Base-by-base conservation (phyloP, 2,329 filamentous ascomycete species). In the Emmonsia crescens region DNA sequence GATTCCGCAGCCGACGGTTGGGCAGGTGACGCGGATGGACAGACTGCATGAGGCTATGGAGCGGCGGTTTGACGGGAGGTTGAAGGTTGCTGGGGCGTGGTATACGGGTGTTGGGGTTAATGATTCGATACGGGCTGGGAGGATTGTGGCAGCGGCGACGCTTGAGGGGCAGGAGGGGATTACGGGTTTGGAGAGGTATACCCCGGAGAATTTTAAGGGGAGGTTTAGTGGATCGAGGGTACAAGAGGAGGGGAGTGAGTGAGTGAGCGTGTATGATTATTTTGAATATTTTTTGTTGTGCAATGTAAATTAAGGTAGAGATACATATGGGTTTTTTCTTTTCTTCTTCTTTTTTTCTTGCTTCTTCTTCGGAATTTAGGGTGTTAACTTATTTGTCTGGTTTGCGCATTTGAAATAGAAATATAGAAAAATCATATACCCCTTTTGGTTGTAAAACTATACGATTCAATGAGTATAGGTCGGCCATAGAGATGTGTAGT, bases 1-100 rank as follows among this genome's bases (percentile, higher is more conserved):
- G 71, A 94, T 99, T 66, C 93, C 94, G 12, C 94, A 99, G 76
- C 95, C 96, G 73, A 83, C 81, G 0, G 86, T 96, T 1, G 91
- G 91, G 42, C 93, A 97, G 74, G 75, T 83, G 31, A 73, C 78
- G 9, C 81, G 83, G 63, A 84, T 95, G 78, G 75, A 74, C 27
- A 71, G 73, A 1, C 82, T 86, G 0, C 80, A 86, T 67, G 68
- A 74, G 2, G 78, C 86, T 59, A 78, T 90, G 5, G 70, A 75
- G 38, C 63, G 76, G 3, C 75, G 77, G 5, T 95, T 86, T 71
- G 72, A 79, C 9, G 85, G 87, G 16, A 78, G 81, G 14, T 76
- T 96, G 33, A 81, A 85, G 62, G 85, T 94, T 21, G 80, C 79
- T 1, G 82, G 82, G 2, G 78, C 76, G 60, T 82, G 79, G 70